Conservation (phyloP, 176 grass and related monocot genomes). For the Oryza officinalis region DNA sequence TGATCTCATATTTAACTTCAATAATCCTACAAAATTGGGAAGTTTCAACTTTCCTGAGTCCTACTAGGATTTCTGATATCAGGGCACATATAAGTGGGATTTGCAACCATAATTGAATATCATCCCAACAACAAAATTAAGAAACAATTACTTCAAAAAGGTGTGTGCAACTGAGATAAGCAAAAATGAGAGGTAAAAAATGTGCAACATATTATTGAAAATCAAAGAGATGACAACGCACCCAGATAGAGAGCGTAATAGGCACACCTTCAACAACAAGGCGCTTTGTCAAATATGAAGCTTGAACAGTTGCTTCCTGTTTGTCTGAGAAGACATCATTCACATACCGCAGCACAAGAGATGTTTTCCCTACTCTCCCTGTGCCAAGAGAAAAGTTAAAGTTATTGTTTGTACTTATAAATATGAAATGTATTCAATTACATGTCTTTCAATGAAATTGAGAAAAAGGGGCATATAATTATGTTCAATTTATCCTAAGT, state of each 20-base stretch:
- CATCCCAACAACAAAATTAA: not conserved
- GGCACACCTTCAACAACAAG: slow-evolving; percentile 76
- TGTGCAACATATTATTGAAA: slow-evolving; percentile 14
- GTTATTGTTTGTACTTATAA: not conserved
- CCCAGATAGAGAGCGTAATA: slow-evolving; percentile 90
- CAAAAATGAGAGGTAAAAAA: not conserved
- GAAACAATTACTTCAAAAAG: not conserved
- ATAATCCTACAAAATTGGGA: not conserved
- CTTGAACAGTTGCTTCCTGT: slow-evolving; percentile 82
- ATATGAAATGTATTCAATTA: not conserved
- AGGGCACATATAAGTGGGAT: not conserved
- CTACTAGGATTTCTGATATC: not conserved
- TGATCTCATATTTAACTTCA: not conserved
- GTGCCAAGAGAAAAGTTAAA: slow-evolving; percentile 21
- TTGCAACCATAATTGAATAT: not conserved
- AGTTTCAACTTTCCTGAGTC: not conserved
- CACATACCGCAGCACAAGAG: slow-evolving; percentile 74
- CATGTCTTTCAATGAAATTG: not conserved
- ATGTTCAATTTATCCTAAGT: not conserved
- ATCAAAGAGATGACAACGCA: slow-evolving; percentile 55
- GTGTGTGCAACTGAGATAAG: not conserved
- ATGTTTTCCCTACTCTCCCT: slow-evolving; percentile 87
- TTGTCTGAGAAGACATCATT: slow-evolving; percentile 83
- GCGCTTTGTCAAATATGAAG: slow-evolving; percentile 76
- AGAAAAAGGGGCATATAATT: not conserved